Percentiles rank a stretch among this genome's conserved stretches.
phyloP scores from a whole-genome alignment of 2,329 filamentous ascomycete genomes.

The Fusarium illudens region DNA sequence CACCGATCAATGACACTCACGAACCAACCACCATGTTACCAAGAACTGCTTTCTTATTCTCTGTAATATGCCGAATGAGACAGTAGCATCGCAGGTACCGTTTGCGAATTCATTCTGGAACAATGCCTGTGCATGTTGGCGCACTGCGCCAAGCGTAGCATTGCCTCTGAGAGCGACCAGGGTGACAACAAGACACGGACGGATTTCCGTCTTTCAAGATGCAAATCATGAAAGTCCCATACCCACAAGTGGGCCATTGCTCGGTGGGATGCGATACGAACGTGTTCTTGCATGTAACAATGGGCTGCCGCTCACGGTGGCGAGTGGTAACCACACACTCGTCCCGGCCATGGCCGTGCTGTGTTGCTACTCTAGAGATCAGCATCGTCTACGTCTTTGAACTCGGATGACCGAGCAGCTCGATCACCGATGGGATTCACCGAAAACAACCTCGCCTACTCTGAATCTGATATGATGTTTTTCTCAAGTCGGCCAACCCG shows the following conservation, averaged over 20 bases:
- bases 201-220: background rate
- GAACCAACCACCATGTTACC: background rate
- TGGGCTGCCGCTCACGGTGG: background rate
- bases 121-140: background rate
- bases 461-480: constrained; percentile 5
- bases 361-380: background rate
- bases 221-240: background rate
- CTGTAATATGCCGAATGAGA: background rate
- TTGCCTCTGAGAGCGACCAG: background rate
- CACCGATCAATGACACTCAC: background rate
- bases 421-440: background rate
- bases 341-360: background rate
- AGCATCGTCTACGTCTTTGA: background rate
- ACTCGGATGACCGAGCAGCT: background rate
- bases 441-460: background rate
- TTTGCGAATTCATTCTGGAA: background rate
- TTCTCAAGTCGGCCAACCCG: constrained; percentile 1
- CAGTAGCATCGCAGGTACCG: background rate
- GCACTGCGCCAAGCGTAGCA: background rate
- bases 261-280: background rate
- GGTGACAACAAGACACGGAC: background rate
- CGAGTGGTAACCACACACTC: background rate
- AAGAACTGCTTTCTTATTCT: background rate
- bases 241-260: background rate
- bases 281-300: background rate